These are phyloP conservation scores for Monilinia vaccinii-corymbosi DNA, from an alignment of 2,329 filamentous ascomycete species.

Conservation along the genomic window DNA sequence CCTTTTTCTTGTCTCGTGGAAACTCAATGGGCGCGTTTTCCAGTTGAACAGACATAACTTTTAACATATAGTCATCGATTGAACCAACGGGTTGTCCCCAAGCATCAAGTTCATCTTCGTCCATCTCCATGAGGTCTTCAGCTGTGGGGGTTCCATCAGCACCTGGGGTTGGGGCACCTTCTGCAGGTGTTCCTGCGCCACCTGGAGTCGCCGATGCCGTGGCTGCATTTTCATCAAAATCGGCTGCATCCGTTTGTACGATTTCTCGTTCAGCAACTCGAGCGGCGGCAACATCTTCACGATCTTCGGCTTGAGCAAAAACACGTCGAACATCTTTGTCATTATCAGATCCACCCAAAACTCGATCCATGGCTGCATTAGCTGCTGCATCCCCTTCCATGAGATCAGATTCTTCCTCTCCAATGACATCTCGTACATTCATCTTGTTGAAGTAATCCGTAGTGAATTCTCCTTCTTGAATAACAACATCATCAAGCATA, in stretches of 20 bases:
- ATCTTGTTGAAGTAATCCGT: conserved; percentile 89
- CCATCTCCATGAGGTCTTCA: conserved; percentile 21
- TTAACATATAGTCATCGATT: conserved; percentile 69
- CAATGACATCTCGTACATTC: conserved; percentile 58
- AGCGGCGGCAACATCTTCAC: conserved; percentile 83
- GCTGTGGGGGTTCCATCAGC: conserved; percentile 21
- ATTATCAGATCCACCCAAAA: conserved; percentile 53
- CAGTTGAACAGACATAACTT: conserved; percentile 54
- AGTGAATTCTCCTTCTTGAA: conserved; percentile 95
- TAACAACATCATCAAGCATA: conserved; percentile 95
- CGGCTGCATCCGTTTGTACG: conserved; percentile 70
- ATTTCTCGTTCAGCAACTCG: conserved; percentile 83
- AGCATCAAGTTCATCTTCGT: conserved; percentile 41
- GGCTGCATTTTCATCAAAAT: conserved; percentile 62
- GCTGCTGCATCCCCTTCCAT: conserved; percentile 63
- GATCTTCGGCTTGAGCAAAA: conserved; percentile 84
- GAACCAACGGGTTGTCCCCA: conserved; percentile 49
- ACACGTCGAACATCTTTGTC: conserved; percentile 60
- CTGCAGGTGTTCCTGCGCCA: conserved; percentile 23
- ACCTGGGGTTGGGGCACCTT: conserved; percentile 35
- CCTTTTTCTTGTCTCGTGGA: conserved; percentile 56
- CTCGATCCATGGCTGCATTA: conserved; percentile 75
- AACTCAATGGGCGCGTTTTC: conserved; percentile 51
- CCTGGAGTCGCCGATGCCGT: conserved; percentile 25
- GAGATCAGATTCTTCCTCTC: conserved; percentile 41